Base-by-base conservation (phyloP, 2,329 filamentous ascomycete species). In the Phyllosticta citriasiana region DNA sequence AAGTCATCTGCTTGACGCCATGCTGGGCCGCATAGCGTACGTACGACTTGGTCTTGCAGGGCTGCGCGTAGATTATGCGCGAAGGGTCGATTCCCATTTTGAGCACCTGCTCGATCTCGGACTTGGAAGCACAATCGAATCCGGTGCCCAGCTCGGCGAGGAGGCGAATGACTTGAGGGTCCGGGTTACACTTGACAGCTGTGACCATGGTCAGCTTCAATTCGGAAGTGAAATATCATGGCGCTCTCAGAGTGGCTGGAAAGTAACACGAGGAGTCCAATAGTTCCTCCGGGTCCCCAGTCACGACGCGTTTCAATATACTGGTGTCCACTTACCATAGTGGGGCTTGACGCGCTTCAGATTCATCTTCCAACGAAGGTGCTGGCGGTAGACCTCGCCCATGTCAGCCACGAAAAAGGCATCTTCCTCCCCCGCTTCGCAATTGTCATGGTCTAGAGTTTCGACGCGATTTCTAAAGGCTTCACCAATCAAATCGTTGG, bases 141-240 rank as follows among this genome's bases (percentile, higher is more conserved):
- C 94, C 94, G 66, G 91, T 92, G 71, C 93, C 94, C 66, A 99
- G 83, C 67, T 85, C 86, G 65, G 90, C 86, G 70, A 99, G 86
- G 67, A 99, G 88, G 72, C 88, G 87, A 67, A 99, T 82, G 65
- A 99, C 87, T 77, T 89, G 87, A 56, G 87, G 84, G 77, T 99
- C 93, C 27, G 93, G 92, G 82, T 99, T 99, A 80, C 94, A 99
- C 80, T 99, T 99, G 81, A 99, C 93, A 68, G 93, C 93, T 93
- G 67, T 63, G 24, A 33, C 0, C 27, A 6, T 30, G 57, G 67
- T 75, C 61, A 76, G 71, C 57, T 26, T 30, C 33, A 57, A 59
- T 25, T 30, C 22, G 25, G 14, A 25, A 14, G 33, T 1, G 24
- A 12, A 19, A 8, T 8, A 16, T 10, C 19, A 22, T 22, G 1